Evolutionary conservation across 345 rosid genomes (phyloP), one percentile per base, ranked within the genome.

Genomic region (Salix arbutifolia): DNA sequence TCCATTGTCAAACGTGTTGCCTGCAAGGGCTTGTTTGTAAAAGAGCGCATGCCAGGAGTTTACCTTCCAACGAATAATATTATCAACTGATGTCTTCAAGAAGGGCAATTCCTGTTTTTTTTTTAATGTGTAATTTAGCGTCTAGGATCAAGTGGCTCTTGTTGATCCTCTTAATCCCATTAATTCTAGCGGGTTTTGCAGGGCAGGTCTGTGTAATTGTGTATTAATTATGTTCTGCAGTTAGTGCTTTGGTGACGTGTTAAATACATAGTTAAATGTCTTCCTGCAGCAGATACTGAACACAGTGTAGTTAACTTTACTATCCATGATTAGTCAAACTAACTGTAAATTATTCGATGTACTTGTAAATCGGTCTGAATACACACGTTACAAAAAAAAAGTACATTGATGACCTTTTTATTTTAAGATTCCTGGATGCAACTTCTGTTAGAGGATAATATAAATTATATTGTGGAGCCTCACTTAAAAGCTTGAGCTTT

Each of bases 11-110:
- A 85, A 80, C 81, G 89, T 35, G 80, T 79, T 40, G 66, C 81
- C 46, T 82, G 85, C 25, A 70, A 72, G 71, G 88, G 84, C 62
- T 23, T 52, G 19, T 14, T 68, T 23, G 70, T 76, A 73, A 85
- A 85, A 65, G 89, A 85, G 78, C 77, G 74, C 40, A 78, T 80
- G 42, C 60, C 83, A 1, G 85, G 80, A 42, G 42, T 83, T 73
- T 30, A 77, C 72, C 92, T 90, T 60, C 97, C 94, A 8, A 69
- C 78, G 26, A 74, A 56, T 70, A 83, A 84, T 53, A 78, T 58
- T 26, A 53, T 86, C 65, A 79, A 65, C 58, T 84, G 69, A 80
- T 72, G 65, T 40, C 67, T 70, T 58, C 48, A 26, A 18, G 16
- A 68, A 70, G 65, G 48, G 66, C 64, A 65, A 37, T 62, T 77